A percentile compares a stretch with the other conserved stretches of the same genome.
These are phyloP conservation scores for Rhodamnia argentea DNA, from an alignment of 345 rosid species.

Conservation along the genomic window DNA sequence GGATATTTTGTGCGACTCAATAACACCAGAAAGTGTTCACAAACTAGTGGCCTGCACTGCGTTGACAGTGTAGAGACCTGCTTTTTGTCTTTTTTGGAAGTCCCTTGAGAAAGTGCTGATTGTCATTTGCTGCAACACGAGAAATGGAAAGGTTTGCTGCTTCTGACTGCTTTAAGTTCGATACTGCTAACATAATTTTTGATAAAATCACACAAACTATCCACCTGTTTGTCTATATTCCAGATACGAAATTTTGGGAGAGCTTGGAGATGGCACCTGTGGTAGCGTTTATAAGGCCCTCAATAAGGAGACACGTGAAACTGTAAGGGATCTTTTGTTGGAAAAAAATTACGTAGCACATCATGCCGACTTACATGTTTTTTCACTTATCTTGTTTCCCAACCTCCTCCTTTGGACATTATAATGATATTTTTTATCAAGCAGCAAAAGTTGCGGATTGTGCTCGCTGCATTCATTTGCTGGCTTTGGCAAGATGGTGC, in stretches of 20 bases:
- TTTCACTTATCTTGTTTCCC: not conserved
- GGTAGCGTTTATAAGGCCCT: constrained; percentile 86
- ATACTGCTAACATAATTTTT: not conserved
- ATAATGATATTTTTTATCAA: not conserved
- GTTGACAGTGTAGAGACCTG: constrained; percentile 39
- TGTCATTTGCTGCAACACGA: constrained; percentile 17
- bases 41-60: constrained; percentile 21
- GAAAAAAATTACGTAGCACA: not conserved
- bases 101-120: constrained; percentile 44
- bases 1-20: constrained; percentile 58
- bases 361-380: not conserved
- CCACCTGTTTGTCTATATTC: not conserved
- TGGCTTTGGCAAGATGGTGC: not conserved
- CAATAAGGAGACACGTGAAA: constrained; percentile 62
- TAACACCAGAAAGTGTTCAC: constrained; percentile 34
- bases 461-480: not conserved
- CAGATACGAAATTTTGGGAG: constrained; percentile 77
- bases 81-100: constrained; percentile 43
- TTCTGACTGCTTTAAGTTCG: not conserved
- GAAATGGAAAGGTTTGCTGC: constrained; percentile 72
- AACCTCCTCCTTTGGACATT: not conserved
- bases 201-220: not conserved
- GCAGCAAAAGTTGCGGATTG: not conserved
- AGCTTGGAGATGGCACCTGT: constrained; percentile 97
- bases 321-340: constrained; percentile 28